These are phyloP conservation scores for Spathaspora gorwiae DNA, from an alignment of 805 yeast genomes.

Conservation along the genomic window DNA sequence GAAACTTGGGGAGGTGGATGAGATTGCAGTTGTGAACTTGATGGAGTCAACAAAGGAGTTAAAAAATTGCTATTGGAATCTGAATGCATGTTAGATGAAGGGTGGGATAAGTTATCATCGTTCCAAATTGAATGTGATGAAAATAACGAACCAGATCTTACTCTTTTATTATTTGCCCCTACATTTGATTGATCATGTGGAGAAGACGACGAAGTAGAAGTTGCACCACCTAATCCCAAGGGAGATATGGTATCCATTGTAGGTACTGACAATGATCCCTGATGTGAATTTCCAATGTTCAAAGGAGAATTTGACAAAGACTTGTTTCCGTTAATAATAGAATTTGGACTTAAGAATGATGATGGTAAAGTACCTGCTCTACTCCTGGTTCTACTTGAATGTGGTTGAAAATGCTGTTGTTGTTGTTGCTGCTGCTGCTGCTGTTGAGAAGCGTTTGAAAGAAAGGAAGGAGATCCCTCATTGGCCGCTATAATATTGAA, in stretches of 20 bases:
- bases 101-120: slow-evolving; percentile 31
- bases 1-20: neutral
- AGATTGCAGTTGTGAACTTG: neutral
- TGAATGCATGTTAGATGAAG: slow-evolving; percentile 12
- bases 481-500: no score
- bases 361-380: slow-evolving; percentile 82
- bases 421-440: neutral
- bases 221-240: neutral
- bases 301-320: slow-evolving; percentile 6
- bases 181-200: neutral
- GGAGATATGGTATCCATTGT: slow-evolving; percentile 2
- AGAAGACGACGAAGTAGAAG: neutral
- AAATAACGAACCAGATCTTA: slow-evolving; percentile 55
- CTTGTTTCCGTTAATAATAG: neutral
- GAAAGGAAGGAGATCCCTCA: no score
- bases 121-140: slow-evolving; percentile 56
- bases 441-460: neutral
- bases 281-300: slow-evolving; percentile 28
- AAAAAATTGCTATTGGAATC: slow-evolving; percentile 4
- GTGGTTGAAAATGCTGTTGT: neutral
- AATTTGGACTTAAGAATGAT: slow-evolving; percentile 29
- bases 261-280: slow-evolving; percentile 24
- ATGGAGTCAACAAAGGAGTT: neutral
- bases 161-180: slow-evolving; percentile 23
- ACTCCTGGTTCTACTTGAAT: slow-evolving; percentile 43